Evolutionary conservation across 805 yeast species (phyloP).

Genomic region (Candida maris): DNA sequence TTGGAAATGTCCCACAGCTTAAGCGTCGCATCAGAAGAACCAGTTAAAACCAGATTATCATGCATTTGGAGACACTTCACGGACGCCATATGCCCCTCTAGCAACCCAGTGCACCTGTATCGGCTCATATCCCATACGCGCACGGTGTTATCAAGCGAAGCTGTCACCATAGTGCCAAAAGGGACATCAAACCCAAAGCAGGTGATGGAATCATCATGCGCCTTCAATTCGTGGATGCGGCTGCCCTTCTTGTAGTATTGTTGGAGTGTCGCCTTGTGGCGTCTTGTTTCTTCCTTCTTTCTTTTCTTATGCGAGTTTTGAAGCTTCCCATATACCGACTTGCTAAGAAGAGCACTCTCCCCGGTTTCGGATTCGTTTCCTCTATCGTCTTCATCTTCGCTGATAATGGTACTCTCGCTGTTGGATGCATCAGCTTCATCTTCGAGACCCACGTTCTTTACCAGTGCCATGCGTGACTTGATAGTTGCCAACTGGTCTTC

Average conservation of each 20-base stretch:
- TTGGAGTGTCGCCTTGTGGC: conserved; percentile 59
- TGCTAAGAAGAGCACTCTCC: conserved; percentile 34
- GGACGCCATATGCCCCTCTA: conserved; percentile 59
- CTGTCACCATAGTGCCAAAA: conserved; percentile 72
- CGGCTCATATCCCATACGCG: conserved; percentile 79
- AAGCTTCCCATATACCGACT: conserved; percentile 43
- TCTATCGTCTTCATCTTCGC: conserved; percentile 16
- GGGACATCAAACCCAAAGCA: conserved; percentile 70
- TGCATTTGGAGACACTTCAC: conserved; percentile 60
- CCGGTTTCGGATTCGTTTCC: conserved; percentile 12
- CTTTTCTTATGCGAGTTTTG: conserved; percentile 30
- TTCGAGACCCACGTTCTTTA: conserved; percentile 35
- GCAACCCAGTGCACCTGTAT: conserved; percentile 44
- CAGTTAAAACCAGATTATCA: conserved; percentile 46
- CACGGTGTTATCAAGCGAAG: conserved; percentile 73
- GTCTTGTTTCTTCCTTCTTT: conserved; percentile 32
- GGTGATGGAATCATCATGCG: conserved; percentile 52
- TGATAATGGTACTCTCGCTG: conserved; percentile 9
- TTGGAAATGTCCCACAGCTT: conserved; percentile 55
- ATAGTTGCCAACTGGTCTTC: conserved; percentile 47
- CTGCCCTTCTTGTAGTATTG: conserved; percentile 61
- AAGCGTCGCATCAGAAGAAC: conserved; percentile 60
- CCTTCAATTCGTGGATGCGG: conserved; percentile 44
- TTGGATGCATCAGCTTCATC: conserved; percentile 17
- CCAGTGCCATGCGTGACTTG: conserved; percentile 40